Evolutionary conservation across 2,329 filamentous ascomycete species (phyloP).

Genomic region (Karstenula rhodostoma): DNA sequence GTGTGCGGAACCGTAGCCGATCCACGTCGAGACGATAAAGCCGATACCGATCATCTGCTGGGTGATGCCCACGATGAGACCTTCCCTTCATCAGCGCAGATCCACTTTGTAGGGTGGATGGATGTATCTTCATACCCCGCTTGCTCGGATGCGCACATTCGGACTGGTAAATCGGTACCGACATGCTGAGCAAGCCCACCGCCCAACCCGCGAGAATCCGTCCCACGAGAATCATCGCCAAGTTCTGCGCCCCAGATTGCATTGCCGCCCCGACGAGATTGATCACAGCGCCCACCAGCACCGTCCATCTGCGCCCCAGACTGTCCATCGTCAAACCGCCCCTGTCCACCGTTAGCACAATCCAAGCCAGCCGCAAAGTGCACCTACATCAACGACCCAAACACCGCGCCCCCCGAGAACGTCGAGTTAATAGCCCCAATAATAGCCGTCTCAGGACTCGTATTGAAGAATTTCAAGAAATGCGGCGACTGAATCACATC

Average conservation of each 20-base stretch:
- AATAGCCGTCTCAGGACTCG: slow-evolving; percentile 58
- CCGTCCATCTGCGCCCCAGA: slow-evolving; percentile 66
- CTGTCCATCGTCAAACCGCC: slow-evolving; percentile 67
- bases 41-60: slow-evolving; percentile 67
- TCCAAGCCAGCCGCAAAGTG: not conserved
- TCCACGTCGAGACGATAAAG: slow-evolving; percentile 64
- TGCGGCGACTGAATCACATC: slow-evolving; percentile 64
- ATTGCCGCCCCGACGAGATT: slow-evolving; percentile 66
- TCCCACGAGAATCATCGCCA: slow-evolving; percentile 65
- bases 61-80: slow-evolving; percentile 63
- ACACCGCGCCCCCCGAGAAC: slow-evolving; percentile 66
- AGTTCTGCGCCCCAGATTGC: slow-evolving; percentile 64
- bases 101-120: not conserved
- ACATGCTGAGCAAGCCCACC: slow-evolving; percentile 66
- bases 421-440: slow-evolving; percentile 71
- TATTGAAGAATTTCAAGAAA: slow-evolving; percentile 67
- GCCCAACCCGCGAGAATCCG: slow-evolving; percentile 67
- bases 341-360: slow-evolving; percentile 24
- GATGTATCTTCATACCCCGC: slow-evolving; percentile 52
- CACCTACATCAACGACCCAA: slow-evolving; percentile 59
- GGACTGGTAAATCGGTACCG: slow-evolving; percentile 70
- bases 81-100: slow-evolving; percentile 18
- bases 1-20: slow-evolving; percentile 56
- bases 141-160: slow-evolving; percentile 68
- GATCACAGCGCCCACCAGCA: slow-evolving; percentile 67